A percentile compares a stretch with the other conserved stretches of the same genome.
phyloP scores from a whole-genome alignment of 306 rosid species.

The Quercus aquifolioides region DNA sequence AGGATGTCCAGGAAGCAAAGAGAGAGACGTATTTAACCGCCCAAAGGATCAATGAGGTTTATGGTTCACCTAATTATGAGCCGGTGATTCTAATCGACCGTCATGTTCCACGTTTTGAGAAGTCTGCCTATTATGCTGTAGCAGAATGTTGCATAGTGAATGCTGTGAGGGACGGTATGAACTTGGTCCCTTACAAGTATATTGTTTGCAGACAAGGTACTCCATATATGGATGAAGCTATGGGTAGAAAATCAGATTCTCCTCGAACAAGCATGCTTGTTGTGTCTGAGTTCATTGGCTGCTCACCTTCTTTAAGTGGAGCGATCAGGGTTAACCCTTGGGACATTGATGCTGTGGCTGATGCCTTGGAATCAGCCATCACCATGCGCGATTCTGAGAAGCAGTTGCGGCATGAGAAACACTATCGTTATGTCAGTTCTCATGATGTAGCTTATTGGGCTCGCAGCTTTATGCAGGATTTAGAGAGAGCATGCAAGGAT shows the following conservation, averaged over 20 bases:
- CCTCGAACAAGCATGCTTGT: slow-evolving; percentile 74
- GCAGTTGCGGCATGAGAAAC: slow-evolving; percentile 77
- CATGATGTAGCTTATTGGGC: slow-evolving; percentile 95
- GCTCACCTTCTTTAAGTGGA: slow-evolving; percentile 89
- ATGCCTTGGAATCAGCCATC: slow-evolving; percentile 64
- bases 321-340: slow-evolving; percentile 92
- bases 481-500: slow-evolving; percentile 80
- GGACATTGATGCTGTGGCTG: slow-evolving; percentile 78
- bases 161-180: slow-evolving; percentile 88
- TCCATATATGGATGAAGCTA: slow-evolving; percentile 43
- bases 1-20: slow-evolving; percentile 76
- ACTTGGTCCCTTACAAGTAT: slow-evolving; percentile 83
- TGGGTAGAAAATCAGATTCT: slow-evolving; percentile 41
- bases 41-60: slow-evolving; percentile 54
- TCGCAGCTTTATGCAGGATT: slow-evolving; percentile 69
- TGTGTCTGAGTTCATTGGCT: slow-evolving; percentile 88
- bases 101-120: slow-evolving; percentile 73
- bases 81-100: slow-evolving; percentile 74
- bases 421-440: slow-evolving; percentile 70
- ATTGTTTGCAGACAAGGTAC: slow-evolving; percentile 78
- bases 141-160: slow-evolving; percentile 90
- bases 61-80: slow-evolving; percentile 51
- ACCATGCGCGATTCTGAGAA: slow-evolving; percentile 61
- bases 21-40: slow-evolving; percentile 58
- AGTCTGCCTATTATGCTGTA: slow-evolving; percentile 73